Base-by-base conservation (phyloP, 2,329 filamentous ascomycete genomes). In the Talaromyces sp. region DNA sequence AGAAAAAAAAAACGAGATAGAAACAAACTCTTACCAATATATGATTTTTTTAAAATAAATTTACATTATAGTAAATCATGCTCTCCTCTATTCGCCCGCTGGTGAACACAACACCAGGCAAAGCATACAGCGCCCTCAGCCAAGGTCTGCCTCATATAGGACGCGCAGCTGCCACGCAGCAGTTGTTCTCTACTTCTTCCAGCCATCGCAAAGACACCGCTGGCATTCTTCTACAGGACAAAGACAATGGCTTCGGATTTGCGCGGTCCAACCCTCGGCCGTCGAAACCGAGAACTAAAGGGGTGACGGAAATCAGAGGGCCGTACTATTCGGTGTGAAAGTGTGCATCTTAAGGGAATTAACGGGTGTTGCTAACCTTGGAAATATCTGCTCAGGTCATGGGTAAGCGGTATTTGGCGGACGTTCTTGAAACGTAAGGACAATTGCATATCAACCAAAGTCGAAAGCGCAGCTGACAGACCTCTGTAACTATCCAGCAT, bases 241-340 rank as follows among this genome's bases (percentile, higher is more conserved):
- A 76, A 62, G 68, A 78, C 9, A 72, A 79, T 65, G 80, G 78
- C 4, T 80, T 81, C 65, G 80, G 79, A 0, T 83, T 83, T 65
- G 74, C 77, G 32, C 75, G 79, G 3, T 81, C 81, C 29, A 84
- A 83, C 57, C 74, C 74, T 0, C 69, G 76, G 14, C 76, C 79
- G 0, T 68, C 72, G 4, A 84, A 84, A 67, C 81, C 81, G 3
- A 73, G 82, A 29, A 75, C 67, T 5, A 76, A 72, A 41, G 80
- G 78, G 4, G 80, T 83, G 6, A 84, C 82, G 0, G 82, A 84
- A 68, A 84, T 84, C 59, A 74, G 81, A 32, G 81, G 82, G 0
- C 81, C 81, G 7, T 84, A 83, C 66, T 84, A 84, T 67, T 79
- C 80, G 0, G 80, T 74, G 71, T 56, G 69, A 21, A 21, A 43